Evolutionary conservation across 495 filamentous ascomycete species (phyloP), one percentile per base, ranked within the genome.

Genomic region (Penicillium samsonianum): DNA sequence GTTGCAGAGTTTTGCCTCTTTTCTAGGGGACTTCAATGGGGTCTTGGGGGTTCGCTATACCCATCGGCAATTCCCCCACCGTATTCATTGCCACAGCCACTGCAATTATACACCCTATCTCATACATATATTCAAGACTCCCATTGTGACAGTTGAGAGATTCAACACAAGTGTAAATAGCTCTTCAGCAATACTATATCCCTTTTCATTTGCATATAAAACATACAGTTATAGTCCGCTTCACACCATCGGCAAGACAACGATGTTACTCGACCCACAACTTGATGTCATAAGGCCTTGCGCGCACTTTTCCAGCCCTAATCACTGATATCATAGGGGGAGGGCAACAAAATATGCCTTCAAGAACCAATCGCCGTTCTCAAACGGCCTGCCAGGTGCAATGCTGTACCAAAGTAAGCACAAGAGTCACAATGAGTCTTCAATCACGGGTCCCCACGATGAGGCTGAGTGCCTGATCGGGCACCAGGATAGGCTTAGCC

Each of bases 401-500:
- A 0, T 31, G 0, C 20, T 5, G 3, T n/a, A 17, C 33, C 33
- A n/a, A 35, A 38, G 35, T 14, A 48, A 17, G 26, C 43, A 19
- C 6, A 30, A 48, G 38, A 43, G 38, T 33, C 50, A 43, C 14
- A 31, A 30, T 53, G 50, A 53, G 50, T 53, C 28, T 51, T 55
- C 19, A 44, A 42, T 49, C 31, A 19, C 47, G 48, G 33, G 41
- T 22, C 60, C 63, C 63, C 60, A 52, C 57, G 33, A 28, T 19
- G 54, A 55, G 57, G 57, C 61, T 65, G 48, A 58, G 60, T 17
- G 26, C 4, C 30, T 45, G 10, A n/a, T 55, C 53, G 53, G 53
- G 42, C 41, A 55, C 53, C 42, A 45, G 42, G 28, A 37, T 55
- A 55, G 53, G 53, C 5, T 53, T 53, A 53, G 50, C 23, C 25